Evolutionary conservation across 768 basidiomycete genomes (phyloP).

Genomic region (Hygrocybe punicea): DNA sequence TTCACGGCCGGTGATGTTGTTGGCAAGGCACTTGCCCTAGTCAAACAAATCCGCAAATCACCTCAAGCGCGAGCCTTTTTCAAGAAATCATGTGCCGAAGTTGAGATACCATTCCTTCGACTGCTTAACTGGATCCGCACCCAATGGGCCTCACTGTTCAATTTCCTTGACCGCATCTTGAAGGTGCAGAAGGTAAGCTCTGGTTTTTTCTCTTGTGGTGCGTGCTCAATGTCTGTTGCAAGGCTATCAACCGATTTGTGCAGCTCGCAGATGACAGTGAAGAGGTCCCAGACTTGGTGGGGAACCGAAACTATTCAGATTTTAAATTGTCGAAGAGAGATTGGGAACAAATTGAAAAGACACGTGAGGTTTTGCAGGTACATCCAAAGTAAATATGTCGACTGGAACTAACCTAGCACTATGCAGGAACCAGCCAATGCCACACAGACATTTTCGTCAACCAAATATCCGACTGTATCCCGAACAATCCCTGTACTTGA

Average conservation of each 20-base stretch:
- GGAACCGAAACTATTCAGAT: slow-evolving; percentile 8
- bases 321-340: slow-evolving; percentile 10
- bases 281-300: slow-evolving; percentile 12
- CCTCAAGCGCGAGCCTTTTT: slow-evolving; percentile 16
- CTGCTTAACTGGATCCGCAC: slow-evolving; percentile 14
- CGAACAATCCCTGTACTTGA: slow-evolving; percentile 16
- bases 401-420: not conserved
- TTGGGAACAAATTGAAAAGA: slow-evolving; percentile 10
- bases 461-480: slow-evolving; percentile 13
- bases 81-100: slow-evolving; percentile 2
- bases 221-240: not conserved
- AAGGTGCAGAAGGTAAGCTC: slow-evolving; percentile 5
- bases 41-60: slow-evolving; percentile 15
- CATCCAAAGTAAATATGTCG: not conserved
- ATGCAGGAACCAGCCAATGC: slow-evolving; percentile 16
- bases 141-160: slow-evolving; percentile 14
- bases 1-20: slow-evolving; percentile 3
- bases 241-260: slow-evolving; percentile 13
- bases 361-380: slow-evolving; percentile 14
- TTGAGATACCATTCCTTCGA: not conserved
- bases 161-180: slow-evolving; percentile 8
- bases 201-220: not conserved
- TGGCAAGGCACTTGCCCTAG: slow-evolving; percentile 12
- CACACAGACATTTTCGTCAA: slow-evolving; percentile 13
- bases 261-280: slow-evolving; percentile 16